Evolutionary conservation across 495 filamentous ascomycete species (phyloP).

Genomic region (Penicillium argentinense): DNA sequence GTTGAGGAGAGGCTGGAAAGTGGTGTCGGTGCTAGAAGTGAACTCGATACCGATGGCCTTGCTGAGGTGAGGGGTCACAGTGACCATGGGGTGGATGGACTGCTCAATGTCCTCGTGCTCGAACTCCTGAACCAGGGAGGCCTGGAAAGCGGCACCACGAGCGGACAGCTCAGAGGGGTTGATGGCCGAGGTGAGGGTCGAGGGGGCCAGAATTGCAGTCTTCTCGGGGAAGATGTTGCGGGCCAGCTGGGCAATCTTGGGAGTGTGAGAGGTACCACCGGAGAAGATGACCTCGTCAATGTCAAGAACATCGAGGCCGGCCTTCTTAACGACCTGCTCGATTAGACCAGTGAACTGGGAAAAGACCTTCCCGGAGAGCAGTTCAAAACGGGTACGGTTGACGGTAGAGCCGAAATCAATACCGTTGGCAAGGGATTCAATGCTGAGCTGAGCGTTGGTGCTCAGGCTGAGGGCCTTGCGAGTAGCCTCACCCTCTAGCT

Average conservation of each 20-base stretch:
- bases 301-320: constrained; percentile 86
- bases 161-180: constrained; percentile 91
- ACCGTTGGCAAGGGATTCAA: constrained; percentile 84
- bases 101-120: constrained; percentile 92
- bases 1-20: constrained; percentile 75
- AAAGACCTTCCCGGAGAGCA: constrained; percentile 81
- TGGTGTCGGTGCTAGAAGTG: constrained; percentile 57
- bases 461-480: constrained; percentile 89
- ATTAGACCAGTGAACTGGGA: constrained; percentile 82
- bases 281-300: constrained; percentile 94
- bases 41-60: constrained; percentile 87
- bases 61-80: constrained; percentile 83
- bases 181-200: constrained; percentile 72
- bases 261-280: constrained; percentile 90
- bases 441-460: constrained; percentile 81
- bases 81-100: constrained; percentile 92
- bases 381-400: constrained; percentile 90
- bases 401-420: constrained; percentile 88
- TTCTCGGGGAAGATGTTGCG: constrained; percentile 74
- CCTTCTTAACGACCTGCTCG: constrained; percentile 84
- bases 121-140: constrained; percentile 87
- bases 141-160: constrained; percentile 92
- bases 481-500: constrained; percentile 83
- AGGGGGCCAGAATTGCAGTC: constrained; percentile 79
- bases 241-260: constrained; percentile 79